Conservation (phyloP, 257 asterid species). For the Prunella vulgaris region DNA sequence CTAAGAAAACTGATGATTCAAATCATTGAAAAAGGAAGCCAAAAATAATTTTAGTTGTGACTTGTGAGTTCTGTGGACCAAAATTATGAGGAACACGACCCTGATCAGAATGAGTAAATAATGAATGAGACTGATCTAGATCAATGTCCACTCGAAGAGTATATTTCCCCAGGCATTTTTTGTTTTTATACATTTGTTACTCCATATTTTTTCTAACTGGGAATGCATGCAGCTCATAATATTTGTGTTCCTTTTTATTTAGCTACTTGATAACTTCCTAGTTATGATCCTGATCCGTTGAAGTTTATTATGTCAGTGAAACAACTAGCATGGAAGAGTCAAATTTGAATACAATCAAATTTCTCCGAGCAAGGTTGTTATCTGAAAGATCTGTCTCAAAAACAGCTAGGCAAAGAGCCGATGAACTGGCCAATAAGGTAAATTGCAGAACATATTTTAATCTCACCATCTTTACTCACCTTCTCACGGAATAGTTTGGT, state of each 20-base stretch:
- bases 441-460: constrained; percentile 22
- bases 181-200: not conserved
- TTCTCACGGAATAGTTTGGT: not conserved
- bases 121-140: not conserved
- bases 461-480: constrained; percentile 2
- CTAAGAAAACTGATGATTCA: not conserved
- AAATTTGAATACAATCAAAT: constrained; percentile 70
- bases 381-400: constrained; percentile 88
- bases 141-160: not conserved
- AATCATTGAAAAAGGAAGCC: not conserved
- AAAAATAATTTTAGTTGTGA: not conserved
- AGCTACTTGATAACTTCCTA: constrained; percentile 12
- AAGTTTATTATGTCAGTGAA: constrained; percentile 35
- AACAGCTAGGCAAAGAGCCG: constrained; percentile 76
- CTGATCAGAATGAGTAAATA: constrained; percentile 1
- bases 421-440: constrained; percentile 88
- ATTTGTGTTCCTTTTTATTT: not conserved
- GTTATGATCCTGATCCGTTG: constrained; percentile 19
- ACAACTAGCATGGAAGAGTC: constrained; percentile 57
- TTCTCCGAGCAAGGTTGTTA: constrained; percentile 76
- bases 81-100: not conserved
- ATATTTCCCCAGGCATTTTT: not conserved
- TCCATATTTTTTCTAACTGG: not conserved
- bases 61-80: not conserved
- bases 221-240: not conserved